A percentile compares a stretch with the other conserved stretches of the same genome.
Evolutionary conservation across 176 grass and related monocot genomes (phyloP).

Genomic region (Lolium multiflorum): DNA sequence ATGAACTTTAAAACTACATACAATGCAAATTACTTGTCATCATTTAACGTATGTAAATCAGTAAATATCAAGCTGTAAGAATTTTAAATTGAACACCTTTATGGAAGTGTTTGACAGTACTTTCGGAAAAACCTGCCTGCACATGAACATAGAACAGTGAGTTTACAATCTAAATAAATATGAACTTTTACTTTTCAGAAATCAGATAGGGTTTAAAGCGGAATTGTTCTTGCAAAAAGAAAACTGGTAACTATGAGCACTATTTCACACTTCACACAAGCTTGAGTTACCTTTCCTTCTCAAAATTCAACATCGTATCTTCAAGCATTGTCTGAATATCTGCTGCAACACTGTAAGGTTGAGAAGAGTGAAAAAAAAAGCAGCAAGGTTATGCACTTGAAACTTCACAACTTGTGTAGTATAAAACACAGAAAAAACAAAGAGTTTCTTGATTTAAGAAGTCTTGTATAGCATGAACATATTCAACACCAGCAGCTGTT

Average conservation of each 20-base stretch:
- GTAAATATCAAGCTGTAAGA: background rate
- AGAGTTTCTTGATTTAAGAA: too few species aligned
- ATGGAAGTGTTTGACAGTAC: constrained; percentile 74
- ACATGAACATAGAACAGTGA: constrained; percentile 24
- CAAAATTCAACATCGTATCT: constrained; percentile 74
- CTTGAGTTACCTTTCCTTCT: constrained; percentile 73
- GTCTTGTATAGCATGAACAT: background rate
- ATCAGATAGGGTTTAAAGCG: background rate
- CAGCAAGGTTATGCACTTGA: background rate
- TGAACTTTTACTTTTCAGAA: background rate
- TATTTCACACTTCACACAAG: background rate
- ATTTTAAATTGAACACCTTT: constrained; percentile 57
- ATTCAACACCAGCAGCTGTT: background rate
- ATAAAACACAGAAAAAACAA: too few species aligned
- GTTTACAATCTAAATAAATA: background rate
- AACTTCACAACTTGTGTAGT: background rate
- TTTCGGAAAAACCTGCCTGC: constrained; percentile 80
- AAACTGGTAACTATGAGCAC: background rate
- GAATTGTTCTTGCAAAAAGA: background rate
- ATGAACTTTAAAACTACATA: constrained; percentile 72
- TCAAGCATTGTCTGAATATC: constrained; percentile 71
- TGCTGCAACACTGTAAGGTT: constrained; percentile 57
- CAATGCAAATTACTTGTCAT: too few species aligned
- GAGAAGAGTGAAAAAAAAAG: constrained; percentile 4
- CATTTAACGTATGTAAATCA: background rate